Evolutionary conservation across 2,329 filamentous ascomycete species (phyloP).

Genomic region (Chrysoporthe deuterocubensis): DNA sequence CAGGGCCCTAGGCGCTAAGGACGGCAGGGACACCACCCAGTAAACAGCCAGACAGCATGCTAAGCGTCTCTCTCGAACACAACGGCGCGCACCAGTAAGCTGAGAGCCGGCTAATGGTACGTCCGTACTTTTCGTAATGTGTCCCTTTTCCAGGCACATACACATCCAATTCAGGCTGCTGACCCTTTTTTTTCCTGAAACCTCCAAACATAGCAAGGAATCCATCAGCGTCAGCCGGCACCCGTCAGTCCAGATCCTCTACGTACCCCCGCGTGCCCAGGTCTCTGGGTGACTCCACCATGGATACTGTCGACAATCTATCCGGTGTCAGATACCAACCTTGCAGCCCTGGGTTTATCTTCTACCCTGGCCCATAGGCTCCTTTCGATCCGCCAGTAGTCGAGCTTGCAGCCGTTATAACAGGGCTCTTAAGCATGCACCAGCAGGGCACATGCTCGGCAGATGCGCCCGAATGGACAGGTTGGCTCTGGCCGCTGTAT

Average conservation of each 20-base stretch:
- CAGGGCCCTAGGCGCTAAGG: not conserved
- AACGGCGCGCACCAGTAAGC: not conserved
- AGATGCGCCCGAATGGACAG: slow-evolving; percentile 17
- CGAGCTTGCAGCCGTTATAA: slow-evolving; percentile 15
- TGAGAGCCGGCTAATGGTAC: not conserved
- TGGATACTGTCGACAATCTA: slow-evolving; percentile 14
- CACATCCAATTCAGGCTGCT: not conserved
- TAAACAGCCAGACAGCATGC: not conserved
- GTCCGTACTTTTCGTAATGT: not conserved
- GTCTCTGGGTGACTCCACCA: not conserved
- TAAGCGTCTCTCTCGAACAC: not conserved
- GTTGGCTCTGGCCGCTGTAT: slow-evolving; percentile 9
- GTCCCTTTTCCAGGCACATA: not conserved
- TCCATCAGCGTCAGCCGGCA: not conserved
- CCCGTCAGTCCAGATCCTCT: not conserved
- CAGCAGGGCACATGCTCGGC: slow-evolving; percentile 21
- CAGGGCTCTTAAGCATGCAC: slow-evolving; percentile 13
- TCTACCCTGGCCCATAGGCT: not conserved
- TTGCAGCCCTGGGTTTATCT: not conserved
- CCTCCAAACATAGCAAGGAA: not conserved
- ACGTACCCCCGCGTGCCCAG: not conserved
- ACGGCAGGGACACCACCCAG: not conserved
- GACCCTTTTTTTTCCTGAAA: not conserved
- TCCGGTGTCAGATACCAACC: slow-evolving; percentile 23
- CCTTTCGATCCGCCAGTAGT: not conserved